Conservation (phyloP, 169 alveolate species). For the Besnoitia besnoiti region DNA sequence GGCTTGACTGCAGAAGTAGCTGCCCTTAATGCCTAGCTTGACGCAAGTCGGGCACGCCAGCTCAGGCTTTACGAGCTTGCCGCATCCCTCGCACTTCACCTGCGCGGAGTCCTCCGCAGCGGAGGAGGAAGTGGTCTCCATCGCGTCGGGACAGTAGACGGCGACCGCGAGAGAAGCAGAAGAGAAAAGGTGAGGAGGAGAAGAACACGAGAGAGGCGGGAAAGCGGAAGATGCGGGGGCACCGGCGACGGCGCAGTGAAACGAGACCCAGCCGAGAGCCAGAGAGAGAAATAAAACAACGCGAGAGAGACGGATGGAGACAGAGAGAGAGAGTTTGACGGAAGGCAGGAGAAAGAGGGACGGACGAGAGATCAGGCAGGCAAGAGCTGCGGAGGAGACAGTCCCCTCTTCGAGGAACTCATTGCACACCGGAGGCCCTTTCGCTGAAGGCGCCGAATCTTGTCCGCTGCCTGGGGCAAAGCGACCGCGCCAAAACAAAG, state of each 20-base stretch:
- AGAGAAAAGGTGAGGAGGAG: neutral
- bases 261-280: neutral
- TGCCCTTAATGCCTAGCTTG: conserved; percentile 46
- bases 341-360: neutral
- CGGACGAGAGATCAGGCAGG: neutral
- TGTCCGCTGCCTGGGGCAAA: no score
- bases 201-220: neutral
- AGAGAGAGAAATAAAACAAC: neutral
- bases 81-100: conserved; percentile 47
- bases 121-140: neutral
- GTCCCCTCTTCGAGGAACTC: no score
- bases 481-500: no score
- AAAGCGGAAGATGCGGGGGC: neutral
- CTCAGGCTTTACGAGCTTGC: neutral
- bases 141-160: neutral
- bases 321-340: neutral
- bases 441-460: no score
- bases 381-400: neutral
- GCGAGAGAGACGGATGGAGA: neutral
- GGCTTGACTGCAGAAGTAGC: conserved; percentile 92
- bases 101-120: neutral
- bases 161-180: neutral
- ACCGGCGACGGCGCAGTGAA: neutral
- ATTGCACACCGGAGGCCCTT: no score
- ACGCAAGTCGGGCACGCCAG: conserved; percentile 61